Conservation (phyloP, 805 yeast genomes). For the Candida pseudofarinosa region DNA sequence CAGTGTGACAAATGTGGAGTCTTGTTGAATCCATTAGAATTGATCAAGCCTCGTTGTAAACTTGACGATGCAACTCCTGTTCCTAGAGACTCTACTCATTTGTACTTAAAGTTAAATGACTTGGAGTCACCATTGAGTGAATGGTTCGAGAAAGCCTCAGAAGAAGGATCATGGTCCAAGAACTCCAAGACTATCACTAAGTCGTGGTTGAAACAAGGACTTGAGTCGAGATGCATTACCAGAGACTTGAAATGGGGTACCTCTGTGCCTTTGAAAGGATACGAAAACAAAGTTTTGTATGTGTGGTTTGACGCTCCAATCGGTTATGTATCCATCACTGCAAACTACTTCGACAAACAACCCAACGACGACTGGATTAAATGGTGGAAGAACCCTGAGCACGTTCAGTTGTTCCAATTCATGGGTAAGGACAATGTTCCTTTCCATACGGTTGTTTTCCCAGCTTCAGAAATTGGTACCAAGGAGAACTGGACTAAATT, state of each 20-base stretch:
- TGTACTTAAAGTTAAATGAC: slow-evolving; percentile 78
- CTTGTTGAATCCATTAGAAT: slow-evolving; percentile 85
- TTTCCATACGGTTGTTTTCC: slow-evolving; percentile 98
- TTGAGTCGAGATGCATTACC: slow-evolving; percentile 91
- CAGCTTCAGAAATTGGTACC: slow-evolving; percentile 88
- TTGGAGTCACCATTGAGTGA: slow-evolving; percentile 68
- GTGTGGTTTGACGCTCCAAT: slow-evolving; percentile 99
- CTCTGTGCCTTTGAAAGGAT: slow-evolving; percentile 89
- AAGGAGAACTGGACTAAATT: slow-evolving; percentile 84
- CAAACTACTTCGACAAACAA: slow-evolving; percentile 60
- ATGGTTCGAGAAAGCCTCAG: slow-evolving; percentile 70
- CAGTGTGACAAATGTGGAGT: slow-evolving; percentile 97
- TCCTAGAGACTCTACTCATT: slow-evolving; percentile 76
- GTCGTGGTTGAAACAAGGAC: slow-evolving; percentile 92
- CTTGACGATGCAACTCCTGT: slow-evolving; percentile 80
- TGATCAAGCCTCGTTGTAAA: slow-evolving; percentile 93
- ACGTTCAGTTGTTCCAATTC: slow-evolving; percentile 87
- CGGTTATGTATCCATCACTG: slow-evolving; percentile 95
- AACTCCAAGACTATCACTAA: slow-evolving; percentile 85
- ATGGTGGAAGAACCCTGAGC: slow-evolving; percentile 96
- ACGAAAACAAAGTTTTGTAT: slow-evolving; percentile 84
- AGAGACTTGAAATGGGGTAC: slow-evolving; percentile 98
- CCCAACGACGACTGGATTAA: slow-evolving; percentile 56
- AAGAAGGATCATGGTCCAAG: slow-evolving; percentile 84
- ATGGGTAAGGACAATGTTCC: slow-evolving; percentile 99